Evolutionary conservation across 176 grass and related monocot genomes (phyloP).

Genomic region (Ananas comosus): DNA sequence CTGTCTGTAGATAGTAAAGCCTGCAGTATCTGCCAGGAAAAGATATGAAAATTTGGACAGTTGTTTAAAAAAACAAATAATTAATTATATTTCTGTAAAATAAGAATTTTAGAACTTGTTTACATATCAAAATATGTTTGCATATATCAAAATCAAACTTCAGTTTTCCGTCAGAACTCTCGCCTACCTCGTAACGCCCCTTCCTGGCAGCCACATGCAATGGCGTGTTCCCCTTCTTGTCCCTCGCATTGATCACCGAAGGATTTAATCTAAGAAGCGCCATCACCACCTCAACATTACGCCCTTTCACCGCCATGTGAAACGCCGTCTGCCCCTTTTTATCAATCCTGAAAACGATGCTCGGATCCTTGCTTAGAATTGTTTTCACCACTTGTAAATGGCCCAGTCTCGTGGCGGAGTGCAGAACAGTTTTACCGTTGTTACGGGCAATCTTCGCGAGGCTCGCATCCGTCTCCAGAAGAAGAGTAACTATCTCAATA

Average conservation of each 20-base stretch:
- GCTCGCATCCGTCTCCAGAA: constrained; percentile 72
- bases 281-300: constrained; percentile 64
- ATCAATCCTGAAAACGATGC: constrained; percentile 72
- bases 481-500: constrained; percentile 70
- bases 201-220: constrained; percentile 86
- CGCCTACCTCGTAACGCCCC: constrained; percentile 50
- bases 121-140: too few species aligned
- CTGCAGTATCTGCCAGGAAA: background rate
- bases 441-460: constrained; percentile 75
- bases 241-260: constrained; percentile 58
- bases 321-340: constrained; percentile 91
- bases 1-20: constrained; percentile 23
- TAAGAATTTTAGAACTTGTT: too few species aligned
- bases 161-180: background rate
- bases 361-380: constrained; percentile 72
- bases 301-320: constrained; percentile 92
- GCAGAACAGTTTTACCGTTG: constrained; percentile 81
- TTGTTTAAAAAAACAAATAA: too few species aligned
- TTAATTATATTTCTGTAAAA: too few species aligned
- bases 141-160: too few species aligned
- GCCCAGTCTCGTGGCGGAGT: constrained; percentile 95
- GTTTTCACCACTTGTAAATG: constrained; percentile 75
- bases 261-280: constrained; percentile 64
- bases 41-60: too few species aligned
- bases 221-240: constrained; percentile 74